Base-by-base conservation (phyloP, 2,329 filamentous ascomycete genomes). In the Sclerotinia glacialis region DNA sequence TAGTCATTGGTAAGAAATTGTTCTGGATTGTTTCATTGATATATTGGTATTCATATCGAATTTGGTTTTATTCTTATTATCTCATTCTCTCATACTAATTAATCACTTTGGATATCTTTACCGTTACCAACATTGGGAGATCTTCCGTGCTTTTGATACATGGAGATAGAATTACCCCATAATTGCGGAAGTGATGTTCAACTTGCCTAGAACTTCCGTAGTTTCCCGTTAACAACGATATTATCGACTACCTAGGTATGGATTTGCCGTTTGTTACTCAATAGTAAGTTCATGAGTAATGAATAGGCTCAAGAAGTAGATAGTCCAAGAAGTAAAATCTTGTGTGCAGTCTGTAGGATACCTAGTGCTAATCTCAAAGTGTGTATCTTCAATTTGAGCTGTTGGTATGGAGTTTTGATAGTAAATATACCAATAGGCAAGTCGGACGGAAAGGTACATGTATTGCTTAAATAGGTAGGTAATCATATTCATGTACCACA, bases 111-210 rank as follows among this genome's bases (percentile, higher is more conserved):
- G 3, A 42, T 11, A 34, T 56, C 34, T 23, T 26, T 4, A 56
- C 16, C 11, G 26, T 34, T 21, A 34, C 28, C 26, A 53, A 53
- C 50, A 16, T 34, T 34, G 18, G 18, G 31, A n/a, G 28, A 53
- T 53, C 50, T 53, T 34, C 50, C 50, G 21, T 12, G 31, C 34
- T 34, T 26, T 26, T 40, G 16, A 37, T 56, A 34, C 54, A 56
- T 23, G 54, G 37, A 56, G 53, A 40, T 37, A 23, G 53, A 55
- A 40, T 40, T 56, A 56, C 54, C 54, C 54, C 54, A 42, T 56
- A 37, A 56, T 42, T 56, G 37, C 26, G 21, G 23, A 5, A 23
- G 37, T 26, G 31, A 56, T 54, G 52, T 54, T 54, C 52, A 54
- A 55, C 31, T 40, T 55, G 31, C n/a, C 31, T 37, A 14, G 53